Conservation (phyloP, 768 basidiomycete genomes). For the Russula ochroleuca region DNA sequence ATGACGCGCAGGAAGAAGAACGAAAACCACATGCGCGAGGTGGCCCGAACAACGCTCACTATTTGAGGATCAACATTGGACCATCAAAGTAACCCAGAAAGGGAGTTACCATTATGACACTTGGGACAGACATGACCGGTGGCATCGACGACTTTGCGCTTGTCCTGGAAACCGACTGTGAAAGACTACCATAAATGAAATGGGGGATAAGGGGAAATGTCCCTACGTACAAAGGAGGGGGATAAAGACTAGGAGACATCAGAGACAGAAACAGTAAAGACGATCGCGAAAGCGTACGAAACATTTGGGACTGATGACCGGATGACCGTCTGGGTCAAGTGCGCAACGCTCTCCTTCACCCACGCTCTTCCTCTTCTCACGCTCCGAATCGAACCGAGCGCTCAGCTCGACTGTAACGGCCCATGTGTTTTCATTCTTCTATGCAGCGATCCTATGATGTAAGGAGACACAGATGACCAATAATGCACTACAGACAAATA, state of each 20-base stretch:
- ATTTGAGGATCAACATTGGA: neutral
- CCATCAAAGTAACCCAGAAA: conserved; percentile 7
- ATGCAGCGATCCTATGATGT: conserved; percentile 13
- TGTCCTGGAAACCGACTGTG: conserved; percentile 64
- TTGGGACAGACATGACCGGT: conserved; percentile 59
- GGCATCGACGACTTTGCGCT: conserved; percentile 51
- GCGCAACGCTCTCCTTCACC: no score
- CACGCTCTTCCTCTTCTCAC: no score
- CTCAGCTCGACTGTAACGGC: neutral
- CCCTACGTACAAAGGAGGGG: conserved; percentile 36
- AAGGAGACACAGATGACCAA: conserved; percentile 11
- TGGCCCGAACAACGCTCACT: conserved; percentile 61
- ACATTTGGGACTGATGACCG: conserved; percentile 10
- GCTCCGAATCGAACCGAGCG: neutral
- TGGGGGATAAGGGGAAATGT: neutral
- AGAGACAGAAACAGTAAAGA: neutral
- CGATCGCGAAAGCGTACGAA: conserved; percentile 7
- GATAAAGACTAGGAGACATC: conserved; percentile 34
- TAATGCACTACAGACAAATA: conserved; percentile 27
- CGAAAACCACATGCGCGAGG: conserved; percentile 69
- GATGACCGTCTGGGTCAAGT: neutral
- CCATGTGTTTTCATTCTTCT: neutral
- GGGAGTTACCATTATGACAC: conserved; percentile 60
- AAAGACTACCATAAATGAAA: conserved; percentile 15
- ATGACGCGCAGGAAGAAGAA: conserved; percentile 70